Evolutionary conservation across 1,139 yeast species (phyloP), one percentile per base, ranked within the genome.

Genomic region (Magnusiomyces suaveolens): DNA sequence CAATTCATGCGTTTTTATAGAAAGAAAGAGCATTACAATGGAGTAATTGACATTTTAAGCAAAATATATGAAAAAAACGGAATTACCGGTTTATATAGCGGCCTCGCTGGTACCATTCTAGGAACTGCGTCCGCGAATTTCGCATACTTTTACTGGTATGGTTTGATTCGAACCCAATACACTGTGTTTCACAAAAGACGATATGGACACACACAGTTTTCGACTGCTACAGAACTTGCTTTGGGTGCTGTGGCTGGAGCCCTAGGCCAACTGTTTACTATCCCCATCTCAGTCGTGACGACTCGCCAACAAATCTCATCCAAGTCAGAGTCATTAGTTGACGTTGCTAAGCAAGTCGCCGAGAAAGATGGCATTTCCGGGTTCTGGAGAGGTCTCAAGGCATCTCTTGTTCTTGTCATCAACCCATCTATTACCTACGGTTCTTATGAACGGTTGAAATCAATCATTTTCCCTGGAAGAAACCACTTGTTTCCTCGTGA

Each of bases 391-490:
- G 96, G 96, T 0, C 76, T 87, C 59, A 83, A 87, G 66, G 95
- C 89, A 10, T 82, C 89, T 14, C 71, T 87, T 64, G 86, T 87
- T 3, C 76, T 87, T 53, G 87, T 94, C 43, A 75, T 84, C 57
- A 87, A 87, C 71, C 96, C 96, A 3, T 83, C 95, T 46, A 87
- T 87, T 66, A 87, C 96, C 3, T 88, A 87, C 67, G 95, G 95
- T 3, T 77, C 89, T 1, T 85, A 81, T 67, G 92, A 86, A 67
- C 77, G 88, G 60, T 75, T 87, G 62, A 83, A 79, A 66, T 75
- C 75, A 54, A 62, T 79, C 2, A 63, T 85, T 50, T 84, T 75
- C 66, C 76, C 75, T 21, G 66, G 67, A 33, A 75, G 77, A 65
- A 65, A 72, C 54, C 70, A 70, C 62, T 74, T 87, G 62, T 74